A percentile compares a stretch with the other conserved stretches of the same genome.
These are phyloP conservation scores for Puccinia triticina DNA, from an alignment of 1,284 basidiomycete species.

Conservation along the genomic window DNA sequence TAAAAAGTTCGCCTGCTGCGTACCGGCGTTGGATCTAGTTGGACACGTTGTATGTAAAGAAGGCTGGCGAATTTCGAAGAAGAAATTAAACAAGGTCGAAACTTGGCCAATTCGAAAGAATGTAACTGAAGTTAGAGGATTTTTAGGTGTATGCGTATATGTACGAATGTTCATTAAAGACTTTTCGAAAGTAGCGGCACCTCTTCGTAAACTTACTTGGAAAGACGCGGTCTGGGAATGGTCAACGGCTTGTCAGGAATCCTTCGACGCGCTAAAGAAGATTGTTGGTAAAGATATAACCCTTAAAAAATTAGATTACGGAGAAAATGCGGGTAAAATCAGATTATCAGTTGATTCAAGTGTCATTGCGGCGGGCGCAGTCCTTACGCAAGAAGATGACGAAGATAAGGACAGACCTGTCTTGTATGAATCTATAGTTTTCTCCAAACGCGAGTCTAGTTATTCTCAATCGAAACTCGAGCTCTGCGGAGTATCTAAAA, in stretches of 20 bases:
- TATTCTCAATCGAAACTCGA: constrained; percentile 30
- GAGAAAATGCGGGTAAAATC: too few relatives aligned
- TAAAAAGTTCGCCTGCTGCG: too few relatives aligned
- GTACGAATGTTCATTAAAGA: constrained; percentile 34
- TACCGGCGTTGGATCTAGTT: too few relatives aligned
- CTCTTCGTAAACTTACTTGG: too few relatives aligned
- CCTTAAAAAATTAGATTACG: too few relatives aligned
- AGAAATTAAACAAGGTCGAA: too few relatives aligned
- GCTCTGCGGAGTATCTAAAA: too few relatives aligned
- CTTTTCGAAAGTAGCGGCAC: background rate
- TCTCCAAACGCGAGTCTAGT: background rate
- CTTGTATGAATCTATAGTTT: constrained; percentile 3
- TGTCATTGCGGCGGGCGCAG: constrained; percentile 7
- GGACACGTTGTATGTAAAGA: too few relatives aligned
- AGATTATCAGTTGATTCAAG: too few relatives aligned
- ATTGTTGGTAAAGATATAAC: constrained; percentile 28
- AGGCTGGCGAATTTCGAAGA: too few relatives aligned
- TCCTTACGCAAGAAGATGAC: constrained; percentile 12
- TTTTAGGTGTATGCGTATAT: constrained; percentile 26
- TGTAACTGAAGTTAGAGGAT: background rate
- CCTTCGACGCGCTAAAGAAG: constrained; percentile 1
- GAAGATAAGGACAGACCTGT: constrained; percentile 2
- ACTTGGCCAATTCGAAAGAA: constrained; percentile 11
- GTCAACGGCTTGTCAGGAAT: constrained; percentile 8
- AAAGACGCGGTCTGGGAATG: constrained; percentile 15